Percentiles rank a stretch among this genome's conserved stretches.
Conservation (phyloP, 2,329 filamentous ascomycete genomes). For the Phaeomoniella chlamydospora region DNA sequence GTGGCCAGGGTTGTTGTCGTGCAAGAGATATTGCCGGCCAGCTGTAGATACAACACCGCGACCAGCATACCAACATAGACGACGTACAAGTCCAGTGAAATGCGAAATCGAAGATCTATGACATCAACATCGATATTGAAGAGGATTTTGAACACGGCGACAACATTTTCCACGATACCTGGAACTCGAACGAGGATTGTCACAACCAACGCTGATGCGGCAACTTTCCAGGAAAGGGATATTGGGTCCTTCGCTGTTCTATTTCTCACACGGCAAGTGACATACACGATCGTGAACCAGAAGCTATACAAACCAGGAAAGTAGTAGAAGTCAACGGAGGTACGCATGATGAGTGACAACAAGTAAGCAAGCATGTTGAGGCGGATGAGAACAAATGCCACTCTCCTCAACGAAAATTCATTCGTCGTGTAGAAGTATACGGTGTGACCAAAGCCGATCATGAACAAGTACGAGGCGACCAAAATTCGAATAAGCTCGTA, state of each 20-base stretch:
- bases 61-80: slow-evolving; percentile 42
- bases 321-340: slow-evolving; percentile 42
- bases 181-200: slow-evolving; percentile 12
- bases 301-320: slow-evolving; percentile 45
- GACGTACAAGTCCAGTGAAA: slow-evolving; percentile 38
- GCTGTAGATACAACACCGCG: slow-evolving; percentile 23
- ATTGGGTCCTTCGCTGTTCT: slow-evolving; percentile 26
- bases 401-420: slow-evolving; percentile 41
- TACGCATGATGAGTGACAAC: slow-evolving; percentile 42
- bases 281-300: slow-evolving; percentile 46
- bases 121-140: slow-evolving; percentile 23
- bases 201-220: slow-evolving; percentile 26
- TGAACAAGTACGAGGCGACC: slow-evolving; percentile 45
- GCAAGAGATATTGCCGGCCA: not conserved
- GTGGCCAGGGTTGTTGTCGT: slow-evolving; percentile 7
- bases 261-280: slow-evolving; percentile 30
- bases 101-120: slow-evolving; percentile 33
- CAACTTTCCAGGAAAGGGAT: slow-evolving; percentile 33
- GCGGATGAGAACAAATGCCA: slow-evolving; percentile 39
- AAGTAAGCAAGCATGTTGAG: slow-evolving; percentile 41
- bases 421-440: slow-evolving; percentile 40
- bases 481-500: slow-evolving; percentile 41
- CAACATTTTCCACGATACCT: slow-evolving; percentile 27
- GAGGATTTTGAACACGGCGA: slow-evolving; percentile 21
- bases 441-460: slow-evolving; percentile 48